These are phyloP conservation scores for Medicago arabica DNA, from an alignment of 306 rosid genomes.

Conservation along the genomic window DNA sequence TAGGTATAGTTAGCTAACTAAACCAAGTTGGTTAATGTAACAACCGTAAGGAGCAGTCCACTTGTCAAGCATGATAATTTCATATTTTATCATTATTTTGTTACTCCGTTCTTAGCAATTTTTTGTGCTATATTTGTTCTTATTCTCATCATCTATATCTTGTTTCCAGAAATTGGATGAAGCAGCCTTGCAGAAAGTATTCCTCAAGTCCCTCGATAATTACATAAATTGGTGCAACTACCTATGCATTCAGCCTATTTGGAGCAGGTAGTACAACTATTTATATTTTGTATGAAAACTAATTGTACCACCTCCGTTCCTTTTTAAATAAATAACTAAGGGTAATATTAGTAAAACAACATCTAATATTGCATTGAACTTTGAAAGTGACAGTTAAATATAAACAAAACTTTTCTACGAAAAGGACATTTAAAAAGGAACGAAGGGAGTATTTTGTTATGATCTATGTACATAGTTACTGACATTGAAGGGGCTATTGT, in stretches of 20 bases:
- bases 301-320: slow-evolving; percentile 1
- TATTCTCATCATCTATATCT: slow-evolving; percentile 35
- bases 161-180: slow-evolving; percentile 78
- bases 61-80: background rate
- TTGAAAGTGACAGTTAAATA: too few relatives aligned
- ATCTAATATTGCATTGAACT: too few relatives aligned
- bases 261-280: slow-evolving; percentile 72
- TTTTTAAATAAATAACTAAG: too few relatives aligned
- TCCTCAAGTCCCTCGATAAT: slow-evolving; percentile 81
- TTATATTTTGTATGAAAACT: slow-evolving; percentile 33
- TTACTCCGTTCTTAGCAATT: background rate
- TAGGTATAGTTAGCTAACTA: background rate
- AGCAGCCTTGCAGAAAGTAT: slow-evolving; percentile 65
- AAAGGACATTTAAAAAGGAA: too few relatives aligned
- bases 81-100: slow-evolving; percentile 8
- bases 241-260: slow-evolving; percentile 85
- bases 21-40: background rate
- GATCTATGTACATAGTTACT: slow-evolving; percentile 36
- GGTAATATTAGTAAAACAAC: too few relatives aligned
- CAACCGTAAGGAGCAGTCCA: background rate
- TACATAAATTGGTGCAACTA: slow-evolving; percentile 86
- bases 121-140: background rate
- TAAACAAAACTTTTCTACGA: too few relatives aligned
- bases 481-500: slow-evolving; percentile 27
- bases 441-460: background rate